These are phyloP conservation scores for Aspergillus bridgeri DNA, from an alignment of 495 filamentous ascomycete genomes.

Conservation along the genomic window DNA sequence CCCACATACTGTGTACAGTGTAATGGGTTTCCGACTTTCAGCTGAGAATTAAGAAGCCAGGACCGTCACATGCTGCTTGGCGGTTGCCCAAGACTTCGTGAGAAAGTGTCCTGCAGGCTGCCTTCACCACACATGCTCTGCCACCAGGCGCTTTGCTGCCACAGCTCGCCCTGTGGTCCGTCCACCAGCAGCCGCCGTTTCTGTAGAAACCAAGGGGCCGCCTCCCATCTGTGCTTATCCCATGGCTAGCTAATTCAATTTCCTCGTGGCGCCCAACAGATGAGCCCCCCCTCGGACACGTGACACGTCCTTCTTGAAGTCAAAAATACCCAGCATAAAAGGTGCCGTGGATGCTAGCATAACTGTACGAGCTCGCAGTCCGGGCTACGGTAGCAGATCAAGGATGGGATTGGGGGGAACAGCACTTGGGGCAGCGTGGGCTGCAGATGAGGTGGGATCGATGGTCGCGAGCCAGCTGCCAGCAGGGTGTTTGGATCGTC, in stretches of 20 bases:
- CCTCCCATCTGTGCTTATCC: not conserved
- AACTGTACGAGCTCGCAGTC: constrained; percentile 36
- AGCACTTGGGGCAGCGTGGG: constrained; percentile 46
- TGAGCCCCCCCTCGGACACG: constrained; percentile 26
- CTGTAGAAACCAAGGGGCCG: not conserved
- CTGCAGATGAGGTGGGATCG: constrained; percentile 33
- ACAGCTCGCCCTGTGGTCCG: not conserved
- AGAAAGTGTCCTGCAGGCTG: too few species aligned
- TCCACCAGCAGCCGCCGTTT: not conserved
- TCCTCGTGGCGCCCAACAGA: constrained; percentile 8
- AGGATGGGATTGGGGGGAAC: constrained; percentile 41
- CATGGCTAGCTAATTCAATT: not conserved
- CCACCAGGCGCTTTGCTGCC: not conserved
- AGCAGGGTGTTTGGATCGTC: constrained; percentile 26
- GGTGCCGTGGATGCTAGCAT: constrained; percentile 32
- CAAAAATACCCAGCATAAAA: constrained; percentile 29
- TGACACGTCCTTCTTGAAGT: constrained; percentile 45
- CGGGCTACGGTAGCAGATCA: constrained; percentile 42
- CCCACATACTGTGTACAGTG: too few species aligned
- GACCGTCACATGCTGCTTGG: too few species aligned
- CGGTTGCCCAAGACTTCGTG: too few species aligned
- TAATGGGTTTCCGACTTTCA: too few species aligned
- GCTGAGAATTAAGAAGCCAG: too few species aligned
- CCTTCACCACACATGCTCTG: not conserved
- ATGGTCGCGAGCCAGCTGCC: constrained; percentile 18